Base-by-base conservation (phyloP, 1,139 yeast genomes). In the Candida dubliniensis region DNA sequence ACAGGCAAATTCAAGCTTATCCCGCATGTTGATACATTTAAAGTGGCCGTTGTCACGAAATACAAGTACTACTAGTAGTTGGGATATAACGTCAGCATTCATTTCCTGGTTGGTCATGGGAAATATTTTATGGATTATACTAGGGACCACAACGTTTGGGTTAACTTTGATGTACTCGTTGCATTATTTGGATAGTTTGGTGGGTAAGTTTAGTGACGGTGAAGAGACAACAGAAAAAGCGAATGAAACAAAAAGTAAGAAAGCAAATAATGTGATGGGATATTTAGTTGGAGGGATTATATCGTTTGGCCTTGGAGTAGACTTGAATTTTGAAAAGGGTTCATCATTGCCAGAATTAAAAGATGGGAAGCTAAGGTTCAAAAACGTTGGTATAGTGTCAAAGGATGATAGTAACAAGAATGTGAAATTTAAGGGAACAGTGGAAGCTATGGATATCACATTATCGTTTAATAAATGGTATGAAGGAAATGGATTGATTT, bases 391-490 rank as follows among this genome's bases (percentile, higher is more conserved):
- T 30, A 55, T 83, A 8, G 53, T 55, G 8, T 62, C 68, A 3
- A 54, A 51, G 3, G 54, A 48, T 31, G 42, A 43, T 14, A 51
- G 53, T 10, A 57, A 51, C n/a, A 54, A 48, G 14, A 42, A 51
- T 9, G 48, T 47, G 14, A 52, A 52, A 14, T 65, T 73, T 30
- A 60, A 66, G 9, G 73, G 83, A 27, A 64, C 64, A 12, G 69
- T 84, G 26, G 79, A 82, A 43, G 73, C 79, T 13, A 65, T 84
- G 49, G 81, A 79, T 49, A 57, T 84, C 34, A 76, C 85, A 0
- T 63, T 85, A 18, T 81, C 87, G 1, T 77, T 85, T 49, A 71
- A 74, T 37, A 85, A 85, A 59, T 85, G 91, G 91, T 72, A 81
- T 41, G 77, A 78, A 47, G 84, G 89, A 0, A 74, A 76, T 39